These are phyloP conservation scores for Pseudocercospora eumusae DNA, from an alignment of 2,329 filamentous ascomycete species.

Conservation along the genomic window DNA sequence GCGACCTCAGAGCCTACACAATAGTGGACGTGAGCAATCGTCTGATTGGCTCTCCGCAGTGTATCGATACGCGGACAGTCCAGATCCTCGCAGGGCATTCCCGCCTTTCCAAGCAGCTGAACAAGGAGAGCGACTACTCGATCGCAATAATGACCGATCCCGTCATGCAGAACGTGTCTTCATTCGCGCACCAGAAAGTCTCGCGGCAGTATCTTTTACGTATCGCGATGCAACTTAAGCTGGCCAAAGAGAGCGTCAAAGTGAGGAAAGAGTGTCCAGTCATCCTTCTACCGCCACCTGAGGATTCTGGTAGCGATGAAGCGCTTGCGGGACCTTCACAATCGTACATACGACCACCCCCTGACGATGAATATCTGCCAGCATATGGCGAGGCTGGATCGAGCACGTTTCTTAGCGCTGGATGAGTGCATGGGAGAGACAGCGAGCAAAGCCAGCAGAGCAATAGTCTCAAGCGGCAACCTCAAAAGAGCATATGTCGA, in stretches of 20 bases:
- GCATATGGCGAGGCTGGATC: constrained; percentile 5
- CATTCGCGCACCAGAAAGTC: constrained; percentile 25
- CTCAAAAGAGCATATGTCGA: background rate
- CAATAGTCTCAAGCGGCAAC: background rate
- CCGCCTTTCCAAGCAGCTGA: constrained; percentile 15
- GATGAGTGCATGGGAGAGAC: background rate
- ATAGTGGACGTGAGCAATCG: constrained; percentile 20
- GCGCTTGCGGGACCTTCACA: background rate
- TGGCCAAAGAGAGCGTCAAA: constrained; percentile 21
- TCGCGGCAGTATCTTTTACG: constrained; percentile 23
- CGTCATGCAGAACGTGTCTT: constrained; percentile 13
- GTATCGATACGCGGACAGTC: constrained; percentile 16
- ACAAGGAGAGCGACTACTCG: constrained; percentile 23
- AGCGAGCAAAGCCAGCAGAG: background rate
- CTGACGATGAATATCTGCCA: constrained; percentile 4
- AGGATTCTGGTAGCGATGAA: background rate
- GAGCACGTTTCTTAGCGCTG: constrained; percentile 1
- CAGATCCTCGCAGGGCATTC: constrained; percentile 20
- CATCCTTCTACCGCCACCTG: constrained; percentile 20
- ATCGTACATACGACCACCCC: constrained; percentile 3
- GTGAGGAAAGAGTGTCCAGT: constrained; percentile 20
- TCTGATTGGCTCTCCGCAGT: constrained; percentile 18
- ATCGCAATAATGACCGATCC: constrained; percentile 11
- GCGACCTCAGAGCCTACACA: constrained; percentile 21
- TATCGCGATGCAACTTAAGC: constrained; percentile 22